These are phyloP conservation scores for Suhomyces taliae DNA, from an alignment of 1,139 yeast genomes.

Conservation along the genomic window DNA sequence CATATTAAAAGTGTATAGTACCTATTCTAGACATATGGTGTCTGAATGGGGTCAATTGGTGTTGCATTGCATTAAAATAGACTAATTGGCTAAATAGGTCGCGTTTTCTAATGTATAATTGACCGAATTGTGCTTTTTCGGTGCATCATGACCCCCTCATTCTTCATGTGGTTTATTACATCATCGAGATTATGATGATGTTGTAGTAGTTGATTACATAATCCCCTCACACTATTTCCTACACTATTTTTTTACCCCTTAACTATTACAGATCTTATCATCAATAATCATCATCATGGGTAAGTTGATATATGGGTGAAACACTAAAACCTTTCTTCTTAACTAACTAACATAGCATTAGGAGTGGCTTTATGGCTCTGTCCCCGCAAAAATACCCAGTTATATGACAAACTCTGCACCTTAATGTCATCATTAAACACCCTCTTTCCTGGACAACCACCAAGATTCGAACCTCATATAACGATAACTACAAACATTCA, in stretches of 20 bases:
- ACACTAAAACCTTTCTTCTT: neutral
- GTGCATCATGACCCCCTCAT: neutral
- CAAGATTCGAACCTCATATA: constrained; percentile 70
- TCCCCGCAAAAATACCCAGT: constrained; percentile 57
- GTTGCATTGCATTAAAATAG: too few species aligned
- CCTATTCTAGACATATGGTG: too few species aligned
- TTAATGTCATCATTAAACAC: constrained; percentile 67
- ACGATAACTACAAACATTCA: constrained; percentile 66
- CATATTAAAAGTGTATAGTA: too few species aligned
- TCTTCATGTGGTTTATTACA: neutral
- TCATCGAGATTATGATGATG: neutral
- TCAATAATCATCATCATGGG: constrained; percentile 4
- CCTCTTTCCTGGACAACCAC: constrained; percentile 68
- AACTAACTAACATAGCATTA: constrained; percentile 21
- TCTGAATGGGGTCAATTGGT: too few species aligned
- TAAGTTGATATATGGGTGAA: constrained; percentile 1
- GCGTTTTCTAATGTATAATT: too few species aligned
- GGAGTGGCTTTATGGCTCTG: constrained; percentile 75
- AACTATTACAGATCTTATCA: neutral
- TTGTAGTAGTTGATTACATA: neutral
- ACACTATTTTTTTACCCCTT: neutral
- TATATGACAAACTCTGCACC: constrained; percentile 58
- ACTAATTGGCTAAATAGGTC: too few species aligned
- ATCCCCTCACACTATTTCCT: neutral
- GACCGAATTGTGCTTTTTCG: neutral